These are phyloP conservation scores for Cyberlindnera maritima DNA, from an alignment of 805 yeast species.

Conservation along the genomic window DNA sequence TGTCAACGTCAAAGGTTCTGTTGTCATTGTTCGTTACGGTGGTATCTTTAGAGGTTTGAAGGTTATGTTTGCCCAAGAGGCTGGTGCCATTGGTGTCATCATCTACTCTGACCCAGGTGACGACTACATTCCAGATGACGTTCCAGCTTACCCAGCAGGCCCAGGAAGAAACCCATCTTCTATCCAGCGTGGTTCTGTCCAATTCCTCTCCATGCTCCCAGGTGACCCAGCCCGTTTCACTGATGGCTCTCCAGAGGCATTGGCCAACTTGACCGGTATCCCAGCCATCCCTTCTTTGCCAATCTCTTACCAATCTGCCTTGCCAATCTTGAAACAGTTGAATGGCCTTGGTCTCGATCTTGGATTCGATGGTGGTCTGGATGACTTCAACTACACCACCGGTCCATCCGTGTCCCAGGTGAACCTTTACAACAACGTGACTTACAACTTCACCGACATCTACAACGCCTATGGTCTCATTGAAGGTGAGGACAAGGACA, in stretches of 20 bases:
- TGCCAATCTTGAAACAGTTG: constrained; percentile 56
- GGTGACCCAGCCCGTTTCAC: constrained; percentile 72
- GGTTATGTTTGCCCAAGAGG: constrained; percentile 72
- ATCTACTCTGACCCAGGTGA: constrained; percentile 72
- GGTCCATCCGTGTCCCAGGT: constrained; percentile 50
- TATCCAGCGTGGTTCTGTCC: constrained; percentile 75
- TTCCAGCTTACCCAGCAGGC: constrained; percentile 67
- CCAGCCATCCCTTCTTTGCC: constrained; percentile 74
- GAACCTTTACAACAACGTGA: constrained; percentile 59
- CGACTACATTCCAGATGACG: constrained; percentile 56
- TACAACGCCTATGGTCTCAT: constrained; percentile 61
- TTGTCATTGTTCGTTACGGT: constrained; percentile 70
- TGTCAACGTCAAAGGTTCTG: constrained; percentile 51
- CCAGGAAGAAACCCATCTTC: constrained; percentile 75
- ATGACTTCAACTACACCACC: constrained; percentile 44
- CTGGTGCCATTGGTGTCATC: constrained; percentile 65
- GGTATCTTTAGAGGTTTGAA: constrained; percentile 67
- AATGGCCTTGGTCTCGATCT: constrained; percentile 56
- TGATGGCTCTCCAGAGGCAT: constrained; percentile 60
- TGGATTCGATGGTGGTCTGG: constrained; percentile 47
- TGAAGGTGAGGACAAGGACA: constrained; percentile 50
- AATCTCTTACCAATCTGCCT: constrained; percentile 58
- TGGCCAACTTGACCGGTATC: constrained; percentile 45
- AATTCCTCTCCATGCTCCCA: constrained; percentile 56
- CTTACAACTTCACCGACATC: constrained; percentile 57